phyloP scores from a whole-genome alignment of 192 early-diverging fungal species.

The Coemansia sp. region DNA sequence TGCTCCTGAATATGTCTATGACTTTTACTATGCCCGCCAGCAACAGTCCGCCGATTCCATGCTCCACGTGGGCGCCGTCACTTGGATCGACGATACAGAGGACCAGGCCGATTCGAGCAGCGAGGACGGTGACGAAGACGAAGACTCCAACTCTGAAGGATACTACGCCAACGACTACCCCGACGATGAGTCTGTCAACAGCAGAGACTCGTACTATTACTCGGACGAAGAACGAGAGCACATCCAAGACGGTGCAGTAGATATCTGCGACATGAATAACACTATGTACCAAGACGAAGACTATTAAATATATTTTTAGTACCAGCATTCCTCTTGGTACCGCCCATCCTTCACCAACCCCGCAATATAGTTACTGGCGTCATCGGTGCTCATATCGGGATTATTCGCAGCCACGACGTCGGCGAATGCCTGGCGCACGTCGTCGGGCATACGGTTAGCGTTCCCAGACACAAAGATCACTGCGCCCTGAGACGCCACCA shows the following conservation, averaged over 20 bases:
- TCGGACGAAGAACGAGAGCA: constrained; percentile 31
- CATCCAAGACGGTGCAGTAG: not conserved
- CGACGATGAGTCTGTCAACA: constrained; percentile 58
- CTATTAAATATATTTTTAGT: constrained; percentile 14
- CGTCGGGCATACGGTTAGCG: constrained; percentile 46
- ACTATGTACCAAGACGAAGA: not conserved
- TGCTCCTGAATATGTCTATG: constrained; percentile 69
- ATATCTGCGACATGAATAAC: constrained; percentile 2
- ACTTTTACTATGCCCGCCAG: constrained; percentile 68
- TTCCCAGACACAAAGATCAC: constrained; percentile 73
- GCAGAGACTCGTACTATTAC: constrained; percentile 28
- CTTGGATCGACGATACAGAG: constrained; percentile 59
- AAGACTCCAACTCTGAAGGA: constrained; percentile 74
- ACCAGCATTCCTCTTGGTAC: constrained; percentile 90
- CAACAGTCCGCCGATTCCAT: constrained; percentile 6
- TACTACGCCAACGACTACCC: constrained; percentile 81
- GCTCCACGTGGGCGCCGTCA: constrained; percentile 24
- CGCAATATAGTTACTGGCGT: not conserved
- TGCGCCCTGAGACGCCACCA: constrained; percentile 60
- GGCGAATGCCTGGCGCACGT: constrained; percentile 36
- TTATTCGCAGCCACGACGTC: constrained; percentile 16
- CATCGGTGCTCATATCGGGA: not conserved
- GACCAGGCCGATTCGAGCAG: constrained; percentile 40
- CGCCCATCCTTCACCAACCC: constrained; percentile 59
- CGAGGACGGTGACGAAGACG: constrained; percentile 53